phyloP scores from a whole-genome alignment of 768 basidiomycete genomes.

The Boletus vinaceobasis region DNA sequence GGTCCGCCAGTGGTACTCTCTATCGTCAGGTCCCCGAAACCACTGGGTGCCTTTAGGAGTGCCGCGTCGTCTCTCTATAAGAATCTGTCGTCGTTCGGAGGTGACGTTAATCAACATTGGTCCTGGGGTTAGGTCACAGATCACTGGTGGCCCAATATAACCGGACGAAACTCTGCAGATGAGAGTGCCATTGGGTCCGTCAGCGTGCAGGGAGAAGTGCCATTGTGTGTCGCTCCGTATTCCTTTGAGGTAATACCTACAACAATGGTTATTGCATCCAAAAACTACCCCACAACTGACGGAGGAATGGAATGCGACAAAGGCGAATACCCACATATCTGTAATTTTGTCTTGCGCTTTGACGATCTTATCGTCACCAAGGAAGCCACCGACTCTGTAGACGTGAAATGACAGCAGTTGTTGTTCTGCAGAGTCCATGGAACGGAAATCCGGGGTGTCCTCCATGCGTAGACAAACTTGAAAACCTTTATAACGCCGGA shows the following conservation, averaged over 20 bases:
- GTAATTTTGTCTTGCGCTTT: constrained; percentile 26
- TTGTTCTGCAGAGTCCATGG: constrained; percentile 3
- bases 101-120: constrained; percentile 13
- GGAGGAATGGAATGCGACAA: neutral
- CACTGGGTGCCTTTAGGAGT: constrained; percentile 13
- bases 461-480: neutral
- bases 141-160: constrained; percentile 16
- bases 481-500: neutral
- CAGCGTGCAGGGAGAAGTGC: constrained; percentile 18
- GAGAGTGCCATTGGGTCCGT: constrained; percentile 14
- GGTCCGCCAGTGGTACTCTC: constrained; percentile 22
- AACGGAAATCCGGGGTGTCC: neutral
- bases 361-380: constrained; percentile 25
- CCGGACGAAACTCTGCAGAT: constrained; percentile 22
- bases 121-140: constrained; percentile 3
- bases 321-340: constrained; percentile 11
- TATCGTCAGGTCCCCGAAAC: constrained; percentile 24
- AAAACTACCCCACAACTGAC: neutral
- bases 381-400: constrained; percentile 22
- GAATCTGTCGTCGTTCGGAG: constrained; percentile 5
- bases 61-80: constrained; percentile 13
- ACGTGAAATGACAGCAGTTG: constrained; percentile 21
- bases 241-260: constrained; percentile 24
- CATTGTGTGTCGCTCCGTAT: constrained; percentile 17
- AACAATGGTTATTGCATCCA: neutral